Evolutionary conservation across 2,329 filamentous ascomycete genomes (phyloP).

Genomic region (Penicillium aurantiogriseum): DNA sequence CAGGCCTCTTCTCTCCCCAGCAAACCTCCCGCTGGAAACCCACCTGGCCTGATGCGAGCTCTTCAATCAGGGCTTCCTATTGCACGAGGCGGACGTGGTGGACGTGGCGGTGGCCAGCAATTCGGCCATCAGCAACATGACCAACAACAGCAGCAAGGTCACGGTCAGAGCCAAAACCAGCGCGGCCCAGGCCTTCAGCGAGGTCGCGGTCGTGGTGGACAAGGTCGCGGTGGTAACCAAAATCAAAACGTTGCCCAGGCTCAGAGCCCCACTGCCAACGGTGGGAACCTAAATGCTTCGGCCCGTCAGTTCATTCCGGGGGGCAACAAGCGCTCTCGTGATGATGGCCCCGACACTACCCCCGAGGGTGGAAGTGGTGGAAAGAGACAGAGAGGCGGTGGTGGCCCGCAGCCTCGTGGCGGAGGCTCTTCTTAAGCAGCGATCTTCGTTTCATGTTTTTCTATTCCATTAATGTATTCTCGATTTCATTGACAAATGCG

Average conservation of each 20-base stretch:
- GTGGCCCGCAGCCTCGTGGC: slow-evolving; percentile 34
- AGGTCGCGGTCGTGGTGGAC: slow-evolving; percentile 44
- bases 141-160: slow-evolving; percentile 27
- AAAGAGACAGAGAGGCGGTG: slow-evolving; percentile 50
- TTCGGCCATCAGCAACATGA: slow-evolving; percentile 32
- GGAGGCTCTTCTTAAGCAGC: slow-evolving; percentile 22
- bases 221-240: slow-evolving; percentile 40
- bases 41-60: slow-evolving; percentile 43
- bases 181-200: slow-evolving; percentile 44
- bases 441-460: slow-evolving; percentile 10
- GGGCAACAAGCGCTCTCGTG: slow-evolving; percentile 56
- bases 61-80: slow-evolving; percentile 48
- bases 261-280: slow-evolving; percentile 28
- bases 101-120: slow-evolving; percentile 40
- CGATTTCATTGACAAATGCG: background rate
- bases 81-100: slow-evolving; percentile 42
- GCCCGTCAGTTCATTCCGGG: slow-evolving; percentile 57
- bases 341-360: slow-evolving; percentile 47
- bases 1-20: slow-evolving; percentile 31
- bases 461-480: slow-evolving; percentile 13
- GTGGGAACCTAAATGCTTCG: slow-evolving; percentile 49
- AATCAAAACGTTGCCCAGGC: slow-evolving; percentile 31
- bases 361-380: slow-evolving; percentile 41
- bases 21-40: slow-evolving; percentile 38
- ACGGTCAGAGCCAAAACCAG: slow-evolving; percentile 22